Conservation (phyloP, 805 yeast genomes). For the Candida peoriensis region DNA sequence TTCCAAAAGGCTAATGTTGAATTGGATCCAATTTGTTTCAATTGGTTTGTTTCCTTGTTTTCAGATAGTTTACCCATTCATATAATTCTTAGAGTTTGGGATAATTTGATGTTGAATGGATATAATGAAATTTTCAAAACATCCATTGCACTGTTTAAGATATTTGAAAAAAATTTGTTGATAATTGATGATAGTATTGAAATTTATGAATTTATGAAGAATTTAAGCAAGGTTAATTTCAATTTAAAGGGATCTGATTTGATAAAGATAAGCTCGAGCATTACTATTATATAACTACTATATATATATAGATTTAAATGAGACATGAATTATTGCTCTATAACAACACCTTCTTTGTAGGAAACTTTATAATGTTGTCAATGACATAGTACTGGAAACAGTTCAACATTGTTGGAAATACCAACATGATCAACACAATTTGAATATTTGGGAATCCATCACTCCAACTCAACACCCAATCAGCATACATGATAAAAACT, state of each 20-base stretch:
- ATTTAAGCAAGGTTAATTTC: conserved; percentile 23
- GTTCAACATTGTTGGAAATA: conserved; percentile 70
- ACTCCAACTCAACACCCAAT: conserved; percentile 78
- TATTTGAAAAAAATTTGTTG: conserved; percentile 30
- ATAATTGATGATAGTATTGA: conserved; percentile 25
- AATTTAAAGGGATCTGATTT: conserved; percentile 23
- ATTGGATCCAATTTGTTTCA: conserved; percentile 44
- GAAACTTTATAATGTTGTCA: conserved; percentile 61
- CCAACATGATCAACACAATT: conserved; percentile 80
- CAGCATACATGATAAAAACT: conserved; percentile 63
- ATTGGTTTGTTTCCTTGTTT: conserved; percentile 54
- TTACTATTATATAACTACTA: background rate
- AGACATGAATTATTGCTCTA: background rate
- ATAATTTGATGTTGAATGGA: conserved; percentile 38
- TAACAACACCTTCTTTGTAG: background rate
- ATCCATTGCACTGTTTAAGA: conserved; percentile 33
- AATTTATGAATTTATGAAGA: conserved; percentile 32
- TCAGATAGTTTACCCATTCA: conserved; percentile 48
- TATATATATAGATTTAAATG: background rate
- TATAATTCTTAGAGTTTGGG: conserved; percentile 48
- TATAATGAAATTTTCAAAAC: conserved; percentile 31
- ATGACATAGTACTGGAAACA: conserved; percentile 68
- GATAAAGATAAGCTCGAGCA: conserved; percentile 13
- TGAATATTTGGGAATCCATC: conserved; percentile 76
- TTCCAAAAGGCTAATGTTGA: conserved; percentile 33